Conservation (phyloP, 2,329 filamentous ascomycete species). For the Fusarium longipes region DNA sequence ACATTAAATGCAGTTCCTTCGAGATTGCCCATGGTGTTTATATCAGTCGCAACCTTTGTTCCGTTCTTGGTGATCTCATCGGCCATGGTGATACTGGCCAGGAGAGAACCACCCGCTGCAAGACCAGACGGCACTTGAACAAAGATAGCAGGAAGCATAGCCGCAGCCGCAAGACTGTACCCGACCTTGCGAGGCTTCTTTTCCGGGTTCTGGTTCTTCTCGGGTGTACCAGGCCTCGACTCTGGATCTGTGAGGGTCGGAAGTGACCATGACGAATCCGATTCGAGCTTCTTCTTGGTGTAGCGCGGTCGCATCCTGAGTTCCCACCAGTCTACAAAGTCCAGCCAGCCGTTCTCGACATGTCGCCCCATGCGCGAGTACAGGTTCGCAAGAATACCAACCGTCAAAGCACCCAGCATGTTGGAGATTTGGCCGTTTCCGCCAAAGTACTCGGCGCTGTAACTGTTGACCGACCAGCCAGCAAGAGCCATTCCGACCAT, state of each 20-base stretch:
- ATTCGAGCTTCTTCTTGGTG: conserved; percentile 43
- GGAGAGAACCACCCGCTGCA: conserved; percentile 68
- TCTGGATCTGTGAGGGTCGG: conserved; percentile 50
- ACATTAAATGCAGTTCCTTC: conserved; percentile 65
- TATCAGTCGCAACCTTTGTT: conserved; percentile 46
- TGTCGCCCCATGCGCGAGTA: conserved; percentile 76
- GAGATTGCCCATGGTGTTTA: conserved; percentile 46
- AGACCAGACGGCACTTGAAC: conserved; percentile 72
- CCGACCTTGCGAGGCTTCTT: conserved; percentile 62
- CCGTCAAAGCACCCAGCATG: conserved; percentile 79
- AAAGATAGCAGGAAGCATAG: conserved; percentile 89
- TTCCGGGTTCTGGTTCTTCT: conserved; percentile 39
- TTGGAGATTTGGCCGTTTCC: conserved; percentile 80
- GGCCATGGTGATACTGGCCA: conserved; percentile 68
- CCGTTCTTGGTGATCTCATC: conserved; percentile 63
- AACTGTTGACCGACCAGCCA: conserved; percentile 82
- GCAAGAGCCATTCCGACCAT: conserved; percentile 80
- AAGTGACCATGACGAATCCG: conserved; percentile 48
- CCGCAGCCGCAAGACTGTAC: conserved; percentile 84
- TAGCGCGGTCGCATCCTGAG: conserved; percentile 54
- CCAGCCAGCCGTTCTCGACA: conserved; percentile 65
- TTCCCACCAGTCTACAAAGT: conserved; percentile 63
- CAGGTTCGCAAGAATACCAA: conserved; percentile 82
- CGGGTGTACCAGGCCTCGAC: conserved; percentile 43
- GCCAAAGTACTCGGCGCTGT: conserved; percentile 72